Conservation (phyloP, 768 basidiomycete genomes). For the Guyanaporus albipodus region DNA sequence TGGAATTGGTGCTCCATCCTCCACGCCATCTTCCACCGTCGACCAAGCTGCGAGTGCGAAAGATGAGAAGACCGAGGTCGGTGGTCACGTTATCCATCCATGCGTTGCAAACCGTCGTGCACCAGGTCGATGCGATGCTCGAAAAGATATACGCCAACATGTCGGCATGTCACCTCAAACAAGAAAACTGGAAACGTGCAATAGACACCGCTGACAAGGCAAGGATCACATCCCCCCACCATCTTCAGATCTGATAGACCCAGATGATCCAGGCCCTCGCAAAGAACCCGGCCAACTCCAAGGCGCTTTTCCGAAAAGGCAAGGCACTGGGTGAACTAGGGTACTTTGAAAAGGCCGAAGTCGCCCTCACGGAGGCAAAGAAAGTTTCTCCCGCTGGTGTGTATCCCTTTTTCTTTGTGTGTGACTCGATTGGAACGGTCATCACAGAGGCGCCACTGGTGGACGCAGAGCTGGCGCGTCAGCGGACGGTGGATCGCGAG, state of each 20-base stretch:
- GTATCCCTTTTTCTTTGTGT: background rate
- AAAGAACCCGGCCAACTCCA: constrained; percentile 73
- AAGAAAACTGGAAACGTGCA: constrained; percentile 74
- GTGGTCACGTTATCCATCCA: constrained; percentile 3
- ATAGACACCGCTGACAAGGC: constrained; percentile 82
- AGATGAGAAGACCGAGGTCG: constrained; percentile 66
- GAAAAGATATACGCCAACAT: constrained; percentile 86
- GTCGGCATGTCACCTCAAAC: constrained; percentile 80
- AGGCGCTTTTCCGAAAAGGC: constrained; percentile 77
- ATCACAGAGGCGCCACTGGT: constrained; percentile 50
- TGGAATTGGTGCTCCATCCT: constrained; percentile 31
- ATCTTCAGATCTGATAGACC: background rate
- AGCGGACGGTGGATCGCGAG: constrained; percentile 61
- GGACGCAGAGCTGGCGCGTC: constrained; percentile 60
- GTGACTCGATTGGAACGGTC: background rate
- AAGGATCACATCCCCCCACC: background rate
- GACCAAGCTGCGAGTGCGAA: constrained; percentile 31
- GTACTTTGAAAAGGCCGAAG: constrained; percentile 69
- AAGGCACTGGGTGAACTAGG: constrained; percentile 77
- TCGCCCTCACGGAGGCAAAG: constrained; percentile 60
- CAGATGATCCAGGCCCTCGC: constrained; percentile 52
- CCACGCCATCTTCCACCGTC: constrained; percentile 15
- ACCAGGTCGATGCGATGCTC: constrained; percentile 65
- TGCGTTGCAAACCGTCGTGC: background rate
- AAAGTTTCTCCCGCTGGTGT: constrained; percentile 59